Conservation (phyloP, 306 rosid species). For the Mimosa pudica region DNA sequence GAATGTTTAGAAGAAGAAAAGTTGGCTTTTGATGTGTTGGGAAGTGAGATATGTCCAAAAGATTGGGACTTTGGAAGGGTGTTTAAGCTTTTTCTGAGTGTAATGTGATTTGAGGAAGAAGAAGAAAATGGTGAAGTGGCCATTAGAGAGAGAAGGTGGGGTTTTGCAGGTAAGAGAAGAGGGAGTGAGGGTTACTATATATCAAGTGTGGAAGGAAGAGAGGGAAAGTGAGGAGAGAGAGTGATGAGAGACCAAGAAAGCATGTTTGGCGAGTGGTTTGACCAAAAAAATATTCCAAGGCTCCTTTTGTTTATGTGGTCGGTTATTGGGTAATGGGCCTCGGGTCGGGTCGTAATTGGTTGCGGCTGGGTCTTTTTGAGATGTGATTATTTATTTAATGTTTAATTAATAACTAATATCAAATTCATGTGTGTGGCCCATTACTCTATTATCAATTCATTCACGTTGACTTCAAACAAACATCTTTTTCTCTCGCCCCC, state of each 20-base stretch:
- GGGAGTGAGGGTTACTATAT: conserved; percentile 36
- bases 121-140: conserved; percentile 17
- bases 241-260: neutral
- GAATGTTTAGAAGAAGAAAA: conserved; percentile 1
- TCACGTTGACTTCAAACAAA: neutral
- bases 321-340: conserved; percentile 34
- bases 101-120: conserved; percentile 34
- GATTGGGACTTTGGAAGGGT: conserved; percentile 42
- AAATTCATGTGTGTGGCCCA: conserved; percentile 11
- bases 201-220: conserved; percentile 26
- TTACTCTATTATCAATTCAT: neutral
- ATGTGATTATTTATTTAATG: neutral
- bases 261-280: conserved; percentile 60
- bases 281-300: conserved; percentile 19
- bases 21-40: conserved; percentile 24
- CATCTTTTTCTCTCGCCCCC: neutral
- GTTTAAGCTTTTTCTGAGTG: conserved; percentile 43
- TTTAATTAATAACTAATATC: neutral
- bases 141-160: conserved; percentile 29
- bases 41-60: conserved; percentile 57
- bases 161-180: conserved; percentile 1
- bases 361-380: conserved; percentile 2
- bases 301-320: conserved; percentile 40
- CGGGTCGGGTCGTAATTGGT: conserved; percentile 24
- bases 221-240: conserved; percentile 12